phyloP scores from a whole-genome alignment of 768 basidiomycete species.

The Tremella yokohamensis region DNA sequence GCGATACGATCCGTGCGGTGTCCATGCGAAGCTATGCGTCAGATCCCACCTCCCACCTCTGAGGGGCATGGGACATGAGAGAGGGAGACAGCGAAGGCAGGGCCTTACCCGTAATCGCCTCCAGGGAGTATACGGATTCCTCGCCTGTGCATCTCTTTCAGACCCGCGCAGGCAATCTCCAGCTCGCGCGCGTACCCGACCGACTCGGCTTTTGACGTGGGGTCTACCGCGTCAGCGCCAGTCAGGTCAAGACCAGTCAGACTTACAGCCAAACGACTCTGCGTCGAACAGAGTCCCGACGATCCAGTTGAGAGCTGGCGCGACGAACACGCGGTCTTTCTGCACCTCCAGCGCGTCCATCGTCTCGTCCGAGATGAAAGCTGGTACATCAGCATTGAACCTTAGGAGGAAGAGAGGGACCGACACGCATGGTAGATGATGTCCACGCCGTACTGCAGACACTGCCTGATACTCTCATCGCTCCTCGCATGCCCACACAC shows the following conservation, averaged over 20 bases:
- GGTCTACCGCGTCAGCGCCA: constrained; percentile 1
- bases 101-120: constrained; percentile 7
- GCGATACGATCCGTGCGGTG: constrained; percentile 9
- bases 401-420: background rate
- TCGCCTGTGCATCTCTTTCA: constrained; percentile 9
- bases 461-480: constrained; percentile 9
- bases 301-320: constrained; percentile 8
- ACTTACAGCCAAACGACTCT: constrained; percentile 7
- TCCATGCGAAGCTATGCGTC: constrained; percentile 5
- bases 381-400: background rate
- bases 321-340: constrained; percentile 9
- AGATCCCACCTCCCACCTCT: background rate
- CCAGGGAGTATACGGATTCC: constrained; percentile 3
- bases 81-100: background rate
- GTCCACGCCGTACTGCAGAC: constrained; percentile 12
- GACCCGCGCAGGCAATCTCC: constrained; percentile 5
- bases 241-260: background rate
- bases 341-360: constrained; percentile 8
- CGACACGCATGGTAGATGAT: constrained; percentile 10
- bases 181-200: constrained; percentile 9
- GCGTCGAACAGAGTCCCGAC: constrained; percentile 7
- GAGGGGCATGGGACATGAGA: background rate
- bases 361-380: constrained; percentile 9
- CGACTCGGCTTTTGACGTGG: constrained; percentile 7
- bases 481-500: constrained; percentile 12